Conservation (phyloP, 2,329 filamentous ascomycete genomes). For the Fusarium aywerte region DNA sequence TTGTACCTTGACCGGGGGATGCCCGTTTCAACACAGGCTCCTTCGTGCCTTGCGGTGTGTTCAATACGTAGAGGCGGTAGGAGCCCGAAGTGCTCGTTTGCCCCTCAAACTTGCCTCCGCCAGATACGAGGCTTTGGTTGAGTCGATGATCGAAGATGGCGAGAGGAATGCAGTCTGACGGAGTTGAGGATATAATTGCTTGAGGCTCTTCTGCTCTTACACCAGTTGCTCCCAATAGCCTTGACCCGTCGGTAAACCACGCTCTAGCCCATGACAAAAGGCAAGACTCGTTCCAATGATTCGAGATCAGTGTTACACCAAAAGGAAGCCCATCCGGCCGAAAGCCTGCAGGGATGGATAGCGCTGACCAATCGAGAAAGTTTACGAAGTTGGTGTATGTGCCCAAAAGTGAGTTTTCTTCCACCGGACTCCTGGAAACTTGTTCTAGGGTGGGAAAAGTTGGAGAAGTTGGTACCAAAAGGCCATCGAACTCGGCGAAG, state of each 20-base stretch:
- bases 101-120: conserved; percentile 44
- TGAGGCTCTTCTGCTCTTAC: conserved; percentile 16
- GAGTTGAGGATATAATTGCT: background rate
- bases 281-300: conserved; percentile 50
- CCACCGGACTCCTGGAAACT: conserved; percentile 62
- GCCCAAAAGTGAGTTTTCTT: conserved; percentile 64
- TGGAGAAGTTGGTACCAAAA: conserved; percentile 68
- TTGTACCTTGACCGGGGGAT: conserved; percentile 30
- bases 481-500: conserved; percentile 58
- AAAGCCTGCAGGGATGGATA: conserved; percentile 64
- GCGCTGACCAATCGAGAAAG: conserved; percentile 66
- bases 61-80: conserved; percentile 49
- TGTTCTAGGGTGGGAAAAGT: conserved; percentile 62
- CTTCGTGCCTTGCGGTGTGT: conserved; percentile 27
- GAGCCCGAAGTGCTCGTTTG: conserved; percentile 46
- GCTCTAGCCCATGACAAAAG: conserved; percentile 47
- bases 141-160: conserved; percentile 52
- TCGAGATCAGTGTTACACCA: conserved; percentile 53
- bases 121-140: conserved; percentile 49
- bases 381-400: conserved; percentile 71
- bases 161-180: conserved; percentile 28
- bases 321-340: conserved; percentile 52
- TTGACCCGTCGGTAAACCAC: conserved; percentile 41
- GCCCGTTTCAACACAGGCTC: conserved; percentile 51
- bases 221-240: conserved; percentile 47